Evolutionary conservation across 345 rosid species (phyloP), one percentile per base, ranked within the genome.

Genomic region (Lagerstroemia speciosa): DNA sequence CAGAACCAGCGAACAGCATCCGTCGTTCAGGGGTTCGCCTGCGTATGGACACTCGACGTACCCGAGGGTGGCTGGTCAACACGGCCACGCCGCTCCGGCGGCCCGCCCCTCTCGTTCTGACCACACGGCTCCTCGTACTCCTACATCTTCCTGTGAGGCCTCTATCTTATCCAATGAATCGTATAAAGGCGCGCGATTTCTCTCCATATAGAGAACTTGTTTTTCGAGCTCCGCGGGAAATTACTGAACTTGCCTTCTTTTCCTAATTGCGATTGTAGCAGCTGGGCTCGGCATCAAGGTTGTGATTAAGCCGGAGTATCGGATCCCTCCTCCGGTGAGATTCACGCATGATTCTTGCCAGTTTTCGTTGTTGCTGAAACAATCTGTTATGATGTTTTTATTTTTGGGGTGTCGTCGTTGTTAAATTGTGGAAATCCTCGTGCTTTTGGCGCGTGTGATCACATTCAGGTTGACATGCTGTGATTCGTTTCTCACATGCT

Each of bases 301-400:
- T 82, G 75, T 72, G 57, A 37, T 88, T 48, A 94, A 94, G 74
- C 95, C 95, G 8, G 96, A 91, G 68, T 91, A 82, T 79, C 84
- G 97, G 27, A 85, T 93, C 60, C 79, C 96, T 71, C 93, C 90
- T 16, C 96, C 89, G 67, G 99, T 91, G 80, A 75, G 84, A 11
- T 73, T 24, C 0, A 24, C 32, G 65, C 33, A 16, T 70, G 0
- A 12, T 12, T 63, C 24, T 60, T 34, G 15, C 31, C 41, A 8
- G n/a, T 45, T 12, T 64, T 24, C 17, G 43, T 26, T 38, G 10
- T 24, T 37, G 29, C 5, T 65, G 24, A 0, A 27, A n/a, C n/a
- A n/a, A n/a, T n/a, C n/a, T n/a, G n/a, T n/a, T n/a, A n/a, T n/a
- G n/a, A n/a, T n/a, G n/a, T n/a, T n/a, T n/a, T n/a, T n/a, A n/a